A percentile compares a stretch with the other conserved stretches of the same genome.
Evolutionary conservation across 768 basidiomycete species (phyloP).

Genomic region (Mycena maculata): DNA sequence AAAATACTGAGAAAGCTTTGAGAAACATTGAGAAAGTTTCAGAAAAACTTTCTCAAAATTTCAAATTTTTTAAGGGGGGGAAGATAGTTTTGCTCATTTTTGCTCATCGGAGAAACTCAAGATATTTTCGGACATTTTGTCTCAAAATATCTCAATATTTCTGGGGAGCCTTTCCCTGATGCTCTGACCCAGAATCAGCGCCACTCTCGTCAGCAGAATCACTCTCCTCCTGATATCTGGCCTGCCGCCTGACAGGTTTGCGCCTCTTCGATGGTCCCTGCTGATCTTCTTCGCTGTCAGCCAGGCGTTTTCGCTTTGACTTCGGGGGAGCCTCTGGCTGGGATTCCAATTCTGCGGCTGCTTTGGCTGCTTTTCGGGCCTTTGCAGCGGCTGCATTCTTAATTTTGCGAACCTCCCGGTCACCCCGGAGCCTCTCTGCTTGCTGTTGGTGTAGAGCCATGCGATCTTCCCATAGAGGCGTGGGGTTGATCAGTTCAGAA

Average conservation of each 20-base stretch:
- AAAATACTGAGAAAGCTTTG: too few relatives aligned
- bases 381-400: slow-evolving; percentile 7
- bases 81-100: too few relatives aligned
- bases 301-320: background rate
- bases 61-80: too few relatives aligned
- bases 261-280: slow-evolving; percentile 3
- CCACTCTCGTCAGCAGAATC: background rate
- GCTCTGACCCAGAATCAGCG: slow-evolving; percentile 5
- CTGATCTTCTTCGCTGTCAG: background rate
- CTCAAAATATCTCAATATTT: too few relatives aligned
- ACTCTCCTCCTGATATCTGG: background rate
- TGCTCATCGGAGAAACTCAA: too few relatives aligned
- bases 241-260: background rate
- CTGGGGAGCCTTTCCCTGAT: too few relatives aligned
- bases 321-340: background rate
- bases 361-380: background rate
- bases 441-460: background rate
- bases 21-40: too few relatives aligned
- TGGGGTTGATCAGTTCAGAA: slow-evolving; percentile 1
- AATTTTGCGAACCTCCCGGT: slow-evolving; percentile 5
- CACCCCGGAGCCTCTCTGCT: background rate
- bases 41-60: too few relatives aligned
- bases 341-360: background rate
- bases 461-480: background rate
- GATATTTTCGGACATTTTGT: too few relatives aligned